Evolutionary conservation across 108 stramenopile species (phyloP).

Genomic region (Schizochytrium sp.): DNA sequence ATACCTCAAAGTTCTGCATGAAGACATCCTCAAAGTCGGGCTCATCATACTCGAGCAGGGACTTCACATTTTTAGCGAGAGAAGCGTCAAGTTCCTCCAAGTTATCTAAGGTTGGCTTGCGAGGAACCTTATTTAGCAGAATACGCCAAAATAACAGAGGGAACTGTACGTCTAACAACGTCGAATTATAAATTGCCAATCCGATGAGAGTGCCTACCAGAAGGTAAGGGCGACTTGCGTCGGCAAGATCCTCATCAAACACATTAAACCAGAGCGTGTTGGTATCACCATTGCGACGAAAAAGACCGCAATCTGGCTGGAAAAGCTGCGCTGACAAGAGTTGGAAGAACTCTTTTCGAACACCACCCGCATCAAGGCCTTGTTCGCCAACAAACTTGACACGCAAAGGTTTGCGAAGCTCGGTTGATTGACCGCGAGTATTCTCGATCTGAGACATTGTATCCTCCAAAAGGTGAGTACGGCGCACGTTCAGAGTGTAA

Average conservation of each 20-base stretch:
- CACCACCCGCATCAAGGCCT: slow-evolving; percentile 93
- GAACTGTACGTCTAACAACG: slow-evolving; percentile 87
- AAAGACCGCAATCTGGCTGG: slow-evolving; percentile 86
- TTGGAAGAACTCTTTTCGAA: slow-evolving; percentile 94
- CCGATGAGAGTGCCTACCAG: slow-evolving; percentile 80
- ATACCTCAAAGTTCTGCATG: slow-evolving; percentile 81
- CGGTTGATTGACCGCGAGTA: slow-evolving; percentile 22
- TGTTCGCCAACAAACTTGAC: slow-evolving; percentile 90
- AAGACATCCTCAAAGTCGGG: slow-evolving; percentile 89
- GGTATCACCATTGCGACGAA: slow-evolving; percentile 77
- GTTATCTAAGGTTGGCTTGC: slow-evolving; percentile 85
- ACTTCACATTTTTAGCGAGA: slow-evolving; percentile 80
- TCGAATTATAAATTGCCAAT: slow-evolving; percentile 88
- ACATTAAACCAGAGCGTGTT: slow-evolving; percentile 88
- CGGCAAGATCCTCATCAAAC: slow-evolving; percentile 80
- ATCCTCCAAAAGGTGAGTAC: slow-evolving; percentile 66
- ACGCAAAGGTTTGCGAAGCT: slow-evolving; percentile 80
- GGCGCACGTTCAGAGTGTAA: slow-evolving; percentile 69
- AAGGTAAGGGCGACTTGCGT: slow-evolving; percentile 8
- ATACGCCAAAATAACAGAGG: slow-evolving; percentile 88
- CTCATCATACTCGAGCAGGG: slow-evolving; percentile 84
- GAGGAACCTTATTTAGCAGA: slow-evolving; percentile 72
- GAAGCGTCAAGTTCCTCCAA: slow-evolving; percentile 82
- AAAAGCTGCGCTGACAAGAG: slow-evolving; percentile 86
- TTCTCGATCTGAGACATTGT: slow-evolving; percentile 65